A percentile compares a stretch with the other conserved stretches of the same genome.
These are phyloP conservation scores for Magnolia changhungtana DNA, from an alignment of 164 flowering plant genomes.

Conservation along the genomic window DNA sequence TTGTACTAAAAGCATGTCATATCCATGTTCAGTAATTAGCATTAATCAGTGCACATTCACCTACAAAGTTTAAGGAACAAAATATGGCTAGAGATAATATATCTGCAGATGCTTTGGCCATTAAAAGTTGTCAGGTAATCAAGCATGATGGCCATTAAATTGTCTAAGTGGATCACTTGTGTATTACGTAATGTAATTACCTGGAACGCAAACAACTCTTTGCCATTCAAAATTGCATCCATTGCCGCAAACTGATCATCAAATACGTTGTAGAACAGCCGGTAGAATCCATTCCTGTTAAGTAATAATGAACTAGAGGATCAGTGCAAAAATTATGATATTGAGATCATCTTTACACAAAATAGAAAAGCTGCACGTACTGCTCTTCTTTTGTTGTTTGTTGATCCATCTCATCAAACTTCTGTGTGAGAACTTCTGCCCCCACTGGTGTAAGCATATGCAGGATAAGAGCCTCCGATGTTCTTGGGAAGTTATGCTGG, in stretches of 20 bases:
- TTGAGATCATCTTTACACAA: background rate
- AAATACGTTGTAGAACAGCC: conserved; percentile 69
- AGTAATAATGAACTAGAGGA: background rate
- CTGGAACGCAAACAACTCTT: conserved; percentile 78
- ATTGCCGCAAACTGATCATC: conserved; percentile 84
- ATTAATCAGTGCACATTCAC: no score
- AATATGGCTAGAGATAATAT: background rate
- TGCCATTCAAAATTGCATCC: conserved; percentile 72
- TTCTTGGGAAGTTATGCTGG: conserved; percentile 89
- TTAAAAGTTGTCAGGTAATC: background rate
- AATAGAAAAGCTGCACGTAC: conserved; percentile 25
- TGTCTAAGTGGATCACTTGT: background rate
- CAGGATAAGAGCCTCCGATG: conserved; percentile 76
- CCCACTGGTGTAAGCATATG: conserved; percentile 87
- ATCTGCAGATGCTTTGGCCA: background rate
- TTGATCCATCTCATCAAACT: conserved; percentile 89
- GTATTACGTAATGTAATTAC: conserved; percentile 27
- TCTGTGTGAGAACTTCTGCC: conserved; percentile 84
- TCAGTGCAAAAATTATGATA: background rate
- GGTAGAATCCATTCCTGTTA: conserved; percentile 74
- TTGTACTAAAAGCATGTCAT: no score
- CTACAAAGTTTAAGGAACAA: background rate
- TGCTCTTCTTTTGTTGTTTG: conserved; percentile 49
- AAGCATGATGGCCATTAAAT: background rate
- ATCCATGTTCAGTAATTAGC: no score